These are phyloP conservation scores for Phytophthora fragariaefolia DNA, from an alignment of 352 stramenopile species.

Conservation along the genomic window DNA sequence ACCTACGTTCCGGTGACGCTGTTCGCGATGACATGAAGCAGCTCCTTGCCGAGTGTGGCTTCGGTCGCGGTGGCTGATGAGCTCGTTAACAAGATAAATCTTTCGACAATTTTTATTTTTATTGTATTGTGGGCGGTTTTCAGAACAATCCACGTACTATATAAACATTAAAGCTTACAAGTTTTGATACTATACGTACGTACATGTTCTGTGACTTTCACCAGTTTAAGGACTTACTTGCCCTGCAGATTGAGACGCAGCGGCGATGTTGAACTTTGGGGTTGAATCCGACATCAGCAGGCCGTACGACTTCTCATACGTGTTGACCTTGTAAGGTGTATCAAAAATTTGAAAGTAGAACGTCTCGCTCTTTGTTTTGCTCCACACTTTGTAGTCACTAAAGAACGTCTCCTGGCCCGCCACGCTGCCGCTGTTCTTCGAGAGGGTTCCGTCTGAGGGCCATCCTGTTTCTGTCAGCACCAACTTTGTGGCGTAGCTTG, in stretches of 20 bases:
- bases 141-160: slow-evolving; percentile 32
- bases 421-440: slow-evolving; percentile 35
- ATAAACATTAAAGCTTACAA: slow-evolving; percentile 19
- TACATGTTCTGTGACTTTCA: background rate
- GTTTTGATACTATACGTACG: slow-evolving; percentile 7
- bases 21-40: slow-evolving; percentile 40
- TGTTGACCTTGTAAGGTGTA: slow-evolving; percentile 47
- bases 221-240: slow-evolving; percentile 15
- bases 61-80: slow-evolving; percentile 13
- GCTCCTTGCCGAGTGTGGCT: slow-evolving; percentile 52
- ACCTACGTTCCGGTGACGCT: slow-evolving; percentile 77
- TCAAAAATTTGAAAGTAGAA: slow-evolving; percentile 85
- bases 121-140: slow-evolving; percentile 11
- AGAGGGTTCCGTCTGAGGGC: slow-evolving; percentile 41
- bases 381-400: slow-evolving; percentile 60
- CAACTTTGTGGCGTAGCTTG: slow-evolving; percentile 51
- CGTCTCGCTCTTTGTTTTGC: slow-evolving; percentile 37
- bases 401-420: slow-evolving; percentile 45
- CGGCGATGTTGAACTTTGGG: slow-evolving; percentile 29
- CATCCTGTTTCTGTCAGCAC: slow-evolving; percentile 61
- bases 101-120: slow-evolving; percentile 10
- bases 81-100: background rate
- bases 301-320: slow-evolving; percentile 58
- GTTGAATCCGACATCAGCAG: slow-evolving; percentile 41
- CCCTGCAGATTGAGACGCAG: slow-evolving; percentile 3